These are phyloP conservation scores for Leccinum rimulosum DNA, from an alignment of 768 basidiomycete species.

Conservation along the genomic window DNA sequence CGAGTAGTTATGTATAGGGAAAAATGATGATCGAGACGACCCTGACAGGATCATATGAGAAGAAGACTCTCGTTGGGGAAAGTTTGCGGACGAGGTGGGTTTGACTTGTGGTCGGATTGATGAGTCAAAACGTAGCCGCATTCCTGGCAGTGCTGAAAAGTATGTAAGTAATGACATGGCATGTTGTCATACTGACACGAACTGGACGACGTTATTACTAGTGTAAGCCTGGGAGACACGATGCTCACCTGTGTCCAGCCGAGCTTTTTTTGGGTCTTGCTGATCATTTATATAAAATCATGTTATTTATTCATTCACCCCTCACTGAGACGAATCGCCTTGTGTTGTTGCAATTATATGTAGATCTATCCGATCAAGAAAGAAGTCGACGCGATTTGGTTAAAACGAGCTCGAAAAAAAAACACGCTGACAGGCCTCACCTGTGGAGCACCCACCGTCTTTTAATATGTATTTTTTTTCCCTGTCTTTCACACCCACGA, in stretches of 20 bases:
- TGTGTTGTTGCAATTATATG: background rate
- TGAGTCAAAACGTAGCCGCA: background rate
- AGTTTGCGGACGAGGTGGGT: background rate
- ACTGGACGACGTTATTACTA: background rate
- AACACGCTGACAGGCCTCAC: background rate
- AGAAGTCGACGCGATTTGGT: slow-evolving; percentile 24
- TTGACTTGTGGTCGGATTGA: background rate
- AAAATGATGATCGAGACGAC: slow-evolving; percentile 2
- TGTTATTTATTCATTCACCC: background rate
- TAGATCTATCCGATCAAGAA: background rate
- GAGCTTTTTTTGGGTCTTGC: background rate
- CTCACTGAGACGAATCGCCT: background rate
- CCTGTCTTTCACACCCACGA: background rate
- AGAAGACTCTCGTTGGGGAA: background rate
- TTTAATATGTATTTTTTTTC: background rate
- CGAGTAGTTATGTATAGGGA: background rate
- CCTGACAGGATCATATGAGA: slow-evolving; percentile 9
- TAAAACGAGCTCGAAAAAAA: slow-evolving; percentile 25
- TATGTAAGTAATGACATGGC: background rate
- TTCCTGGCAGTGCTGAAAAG: slow-evolving; percentile 5
- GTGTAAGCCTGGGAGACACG: background rate
- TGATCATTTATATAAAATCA: background rate
- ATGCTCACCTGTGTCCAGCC: background rate
- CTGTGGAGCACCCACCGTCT: background rate
- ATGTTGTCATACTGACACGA: background rate